Conservation (phyloP, 2,329 filamentous ascomycete genomes). For the Botrytis fragariae region DNA sequence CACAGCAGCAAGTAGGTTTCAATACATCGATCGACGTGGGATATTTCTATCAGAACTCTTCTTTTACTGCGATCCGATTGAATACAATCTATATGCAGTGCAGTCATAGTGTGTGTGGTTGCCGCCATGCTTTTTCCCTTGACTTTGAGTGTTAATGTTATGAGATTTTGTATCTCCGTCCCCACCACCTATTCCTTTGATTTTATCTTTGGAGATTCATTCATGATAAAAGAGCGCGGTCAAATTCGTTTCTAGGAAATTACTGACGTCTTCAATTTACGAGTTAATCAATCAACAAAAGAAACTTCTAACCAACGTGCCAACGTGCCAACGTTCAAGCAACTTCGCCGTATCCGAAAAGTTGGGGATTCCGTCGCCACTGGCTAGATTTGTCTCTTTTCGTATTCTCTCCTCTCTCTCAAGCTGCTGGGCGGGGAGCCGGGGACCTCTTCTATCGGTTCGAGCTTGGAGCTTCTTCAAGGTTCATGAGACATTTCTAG, state of each 20-base stretch:
- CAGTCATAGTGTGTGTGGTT: background rate
- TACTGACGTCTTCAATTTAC: background rate
- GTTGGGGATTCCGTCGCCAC: background rate
- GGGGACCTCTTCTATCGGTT: background rate
- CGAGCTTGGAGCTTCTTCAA: background rate
- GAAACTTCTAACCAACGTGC: background rate
- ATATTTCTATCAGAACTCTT: background rate
- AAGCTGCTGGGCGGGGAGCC: background rate
- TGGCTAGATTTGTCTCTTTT: background rate
- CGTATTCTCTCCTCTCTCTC: slow-evolving; percentile 5
- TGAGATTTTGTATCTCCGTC: background rate
- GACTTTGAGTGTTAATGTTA: background rate
- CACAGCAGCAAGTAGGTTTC: slow-evolving; percentile 9
- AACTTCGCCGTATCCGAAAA: background rate
- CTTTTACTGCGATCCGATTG: background rate
- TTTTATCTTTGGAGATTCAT: background rate
- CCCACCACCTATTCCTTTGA: background rate
- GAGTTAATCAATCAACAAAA: background rate
- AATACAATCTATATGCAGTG: background rate
- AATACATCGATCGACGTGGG: slow-evolving; percentile 12
- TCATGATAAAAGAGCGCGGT: background rate
- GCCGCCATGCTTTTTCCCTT: background rate
- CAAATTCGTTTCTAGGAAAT: background rate
- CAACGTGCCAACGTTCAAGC: background rate
- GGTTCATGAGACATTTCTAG: slow-evolving; percentile 14